Percentiles rank a stretch among this genome's conserved stretches.
Evolutionary conservation across 345 rosid species (phyloP).

Genomic region (Angophora floribunda): DNA sequence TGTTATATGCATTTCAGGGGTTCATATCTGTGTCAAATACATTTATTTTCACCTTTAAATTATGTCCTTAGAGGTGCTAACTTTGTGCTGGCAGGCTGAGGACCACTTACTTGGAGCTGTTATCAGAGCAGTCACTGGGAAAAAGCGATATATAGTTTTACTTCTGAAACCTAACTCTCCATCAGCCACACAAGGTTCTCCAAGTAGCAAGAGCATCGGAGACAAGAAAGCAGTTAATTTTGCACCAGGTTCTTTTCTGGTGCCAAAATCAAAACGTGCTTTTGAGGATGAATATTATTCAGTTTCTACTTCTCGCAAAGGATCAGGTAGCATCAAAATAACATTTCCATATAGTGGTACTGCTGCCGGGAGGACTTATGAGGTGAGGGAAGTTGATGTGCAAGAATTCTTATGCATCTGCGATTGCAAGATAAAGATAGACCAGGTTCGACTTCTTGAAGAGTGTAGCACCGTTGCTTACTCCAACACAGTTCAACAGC

Average conservation of each 20-base stretch:
- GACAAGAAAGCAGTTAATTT: conserved; percentile 44
- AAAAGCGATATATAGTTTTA: conserved; percentile 58
- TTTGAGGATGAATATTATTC: conserved; percentile 49
- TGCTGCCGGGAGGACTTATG: conserved; percentile 80
- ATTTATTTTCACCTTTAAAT: not conserved
- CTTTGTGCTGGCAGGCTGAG: conserved; percentile 39
- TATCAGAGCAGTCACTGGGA: conserved; percentile 38
- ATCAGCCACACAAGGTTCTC: conserved; percentile 29
- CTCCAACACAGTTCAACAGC: conserved; percentile 83
- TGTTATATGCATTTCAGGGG: not conserved
- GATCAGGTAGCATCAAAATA: conserved; percentile 54
- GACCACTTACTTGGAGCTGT: conserved; percentile 88
- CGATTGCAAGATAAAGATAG: conserved; percentile 40
- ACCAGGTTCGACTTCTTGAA: conserved; percentile 66
- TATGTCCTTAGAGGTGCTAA: not conserved
- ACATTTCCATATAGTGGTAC: conserved; percentile 53
- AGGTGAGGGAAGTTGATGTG: conserved; percentile 68
- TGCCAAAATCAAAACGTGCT: conserved; percentile 72
- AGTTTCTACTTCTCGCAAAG: conserved; percentile 46
- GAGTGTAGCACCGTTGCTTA: conserved; percentile 48
- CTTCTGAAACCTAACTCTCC: conserved; percentile 69
- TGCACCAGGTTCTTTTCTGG: conserved; percentile 44
- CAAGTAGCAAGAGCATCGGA: conserved; percentile 19
- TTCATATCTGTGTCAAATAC: not conserved
- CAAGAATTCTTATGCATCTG: conserved; percentile 66